A percentile compares a stretch with the other conserved stretches of the same genome.
phyloP scores from a whole-genome alignment of 257 asterid species.

The Solanum neorickii region DNA sequence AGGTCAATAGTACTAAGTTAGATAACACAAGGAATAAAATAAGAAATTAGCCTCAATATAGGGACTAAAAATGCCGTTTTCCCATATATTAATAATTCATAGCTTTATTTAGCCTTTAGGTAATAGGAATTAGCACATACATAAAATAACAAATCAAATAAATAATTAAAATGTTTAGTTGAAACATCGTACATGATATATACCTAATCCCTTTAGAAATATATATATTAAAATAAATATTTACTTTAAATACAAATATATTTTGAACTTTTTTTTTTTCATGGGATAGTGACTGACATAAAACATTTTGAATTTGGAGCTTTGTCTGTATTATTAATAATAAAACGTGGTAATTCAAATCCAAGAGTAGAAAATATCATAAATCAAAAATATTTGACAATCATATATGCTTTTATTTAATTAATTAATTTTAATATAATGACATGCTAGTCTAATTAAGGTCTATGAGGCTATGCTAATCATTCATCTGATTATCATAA shows the following conservation, averaged over 20 bases:
- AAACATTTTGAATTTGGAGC: too few species aligned
- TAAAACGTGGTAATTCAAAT: too few species aligned
- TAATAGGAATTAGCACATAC: background rate
- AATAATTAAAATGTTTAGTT: background rate
- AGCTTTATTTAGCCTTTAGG: background rate
- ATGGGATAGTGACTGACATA: background rate
- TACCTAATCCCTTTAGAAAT: background rate
- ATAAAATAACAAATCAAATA: background rate
- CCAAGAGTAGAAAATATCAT: too few species aligned
- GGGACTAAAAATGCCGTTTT: too few species aligned
- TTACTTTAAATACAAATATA: too few species aligned
- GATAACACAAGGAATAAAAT: too few species aligned
- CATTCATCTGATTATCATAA: background rate
- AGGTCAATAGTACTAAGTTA: too few species aligned
- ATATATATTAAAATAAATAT: too few species aligned
- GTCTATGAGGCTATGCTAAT: background rate
- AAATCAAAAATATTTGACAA: too few species aligned
- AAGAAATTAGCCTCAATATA: too few species aligned
- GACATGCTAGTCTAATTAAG: background rate
- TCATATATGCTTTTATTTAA: background rate
- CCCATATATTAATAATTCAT: background rate
- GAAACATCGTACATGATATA: background rate
- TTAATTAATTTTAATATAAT: background rate
- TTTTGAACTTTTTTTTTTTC: background rate
- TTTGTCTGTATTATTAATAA: too few species aligned